A percentile compares a stretch with the other conserved stretches of the same genome.
These are phyloP conservation scores for Suillus variegatus DNA, from an alignment of 768 basidiomycete genomes.

Conservation along the genomic window DNA sequence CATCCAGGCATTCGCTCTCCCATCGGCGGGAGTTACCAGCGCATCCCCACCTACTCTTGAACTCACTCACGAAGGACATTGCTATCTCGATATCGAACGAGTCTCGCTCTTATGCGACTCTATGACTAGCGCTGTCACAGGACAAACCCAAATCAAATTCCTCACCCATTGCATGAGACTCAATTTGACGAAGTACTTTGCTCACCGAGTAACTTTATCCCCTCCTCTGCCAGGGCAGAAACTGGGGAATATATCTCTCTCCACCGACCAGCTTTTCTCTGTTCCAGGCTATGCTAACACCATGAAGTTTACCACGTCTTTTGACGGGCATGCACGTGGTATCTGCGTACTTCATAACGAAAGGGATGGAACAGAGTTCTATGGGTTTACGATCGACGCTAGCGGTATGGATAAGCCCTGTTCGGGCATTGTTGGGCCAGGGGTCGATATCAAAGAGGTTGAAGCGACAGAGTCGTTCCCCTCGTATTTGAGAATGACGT, in stretches of 20 bases:
- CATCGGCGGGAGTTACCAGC: background rate
- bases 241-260: background rate
- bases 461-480: constrained; percentile 6
- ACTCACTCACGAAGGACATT: constrained; percentile 5
- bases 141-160: constrained; percentile 1
- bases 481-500: constrained; percentile 5
- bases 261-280: background rate
- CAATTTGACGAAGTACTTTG: constrained; percentile 5
- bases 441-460: constrained; percentile 6
- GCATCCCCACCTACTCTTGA: background rate
- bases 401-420: background rate
- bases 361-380: background rate
- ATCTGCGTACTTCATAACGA: constrained; percentile 6
- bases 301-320: constrained; percentile 3
- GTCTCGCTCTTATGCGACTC: background rate
- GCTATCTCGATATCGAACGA: constrained; percentile 3
- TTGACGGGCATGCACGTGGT: background rate
- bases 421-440: background rate
- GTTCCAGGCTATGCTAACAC: constrained; percentile 4
- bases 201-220: background rate
- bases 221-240: background rate
- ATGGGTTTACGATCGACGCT: background rate
- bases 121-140: background rate
- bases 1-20: constrained; percentile 3
- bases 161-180: constrained; percentile 4